Evolutionary conservation across 176 grass and related monocot genomes (phyloP).

Genomic region (Oryza longistaminata): DNA sequence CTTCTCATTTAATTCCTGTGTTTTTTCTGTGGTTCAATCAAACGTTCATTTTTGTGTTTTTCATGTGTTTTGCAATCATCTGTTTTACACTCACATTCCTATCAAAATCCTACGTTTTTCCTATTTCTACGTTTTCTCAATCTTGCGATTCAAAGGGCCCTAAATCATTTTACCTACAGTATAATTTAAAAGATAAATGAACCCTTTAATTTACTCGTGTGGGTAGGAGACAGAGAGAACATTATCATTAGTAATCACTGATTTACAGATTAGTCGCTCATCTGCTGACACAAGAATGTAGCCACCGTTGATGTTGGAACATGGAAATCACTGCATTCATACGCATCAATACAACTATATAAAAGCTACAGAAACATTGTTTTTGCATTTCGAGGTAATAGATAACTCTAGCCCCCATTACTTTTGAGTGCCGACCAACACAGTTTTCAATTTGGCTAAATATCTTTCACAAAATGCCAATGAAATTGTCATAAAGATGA

Average conservation of each 20-base stretch:
- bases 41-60: no score
- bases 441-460: not conserved
- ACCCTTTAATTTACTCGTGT: no score
- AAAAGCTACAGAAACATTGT: not conserved
- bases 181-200: no score
- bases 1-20: no score
- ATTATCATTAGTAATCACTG: not conserved
- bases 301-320: not conserved
- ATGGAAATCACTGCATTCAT: not conserved
- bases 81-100: no score
- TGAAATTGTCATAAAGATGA: not conserved
- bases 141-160: no score
- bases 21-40: no score
- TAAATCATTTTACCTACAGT: no score
- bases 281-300: not conserved
- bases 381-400: not conserved
- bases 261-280: not conserved
- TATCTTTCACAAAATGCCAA: not conserved
- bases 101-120: no score
- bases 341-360: not conserved
- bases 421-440: not conserved
- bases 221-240: no score
- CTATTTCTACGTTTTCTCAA: no score
- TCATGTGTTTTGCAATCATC: no score
- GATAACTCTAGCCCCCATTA: not conserved